These are phyloP conservation scores for Asclepias syriaca DNA, from an alignment of 257 asterid species.

Conservation along the genomic window DNA sequence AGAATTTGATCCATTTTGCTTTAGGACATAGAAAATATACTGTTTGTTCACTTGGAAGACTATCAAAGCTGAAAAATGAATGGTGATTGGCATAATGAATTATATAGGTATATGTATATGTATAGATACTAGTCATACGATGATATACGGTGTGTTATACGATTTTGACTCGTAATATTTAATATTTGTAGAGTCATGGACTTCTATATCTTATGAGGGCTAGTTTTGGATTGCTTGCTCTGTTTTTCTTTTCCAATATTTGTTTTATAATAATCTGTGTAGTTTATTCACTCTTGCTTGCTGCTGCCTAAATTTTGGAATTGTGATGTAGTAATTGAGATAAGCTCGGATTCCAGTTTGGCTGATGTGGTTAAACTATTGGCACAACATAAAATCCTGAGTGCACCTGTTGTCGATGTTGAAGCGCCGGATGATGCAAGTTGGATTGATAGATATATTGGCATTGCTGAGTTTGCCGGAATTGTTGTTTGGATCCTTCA, in stretches of 20 bases:
- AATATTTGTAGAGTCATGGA: neutral
- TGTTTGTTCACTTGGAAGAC: neutral
- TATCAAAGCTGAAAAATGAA: neutral
- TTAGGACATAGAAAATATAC: neutral
- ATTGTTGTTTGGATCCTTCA: slow-evolving; percentile 94
- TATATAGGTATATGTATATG: too few relatives aligned
- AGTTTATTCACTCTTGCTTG: neutral
- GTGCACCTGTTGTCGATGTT: slow-evolving; percentile 93
- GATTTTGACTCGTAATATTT: neutral
- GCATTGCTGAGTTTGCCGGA: slow-evolving; percentile 95
- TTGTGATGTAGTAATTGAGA: slow-evolving; percentile 57
- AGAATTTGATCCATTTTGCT: neutral
- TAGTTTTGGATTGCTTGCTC: neutral
- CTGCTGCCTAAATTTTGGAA: neutral
- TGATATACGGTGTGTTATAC: too few relatives aligned
- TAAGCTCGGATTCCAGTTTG: slow-evolving; percentile 73
- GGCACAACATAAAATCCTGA: slow-evolving; percentile 58
- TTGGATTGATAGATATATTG: slow-evolving; percentile 95
- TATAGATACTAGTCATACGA: too few relatives aligned
- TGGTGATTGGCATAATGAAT: neutral
- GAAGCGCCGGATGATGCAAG: slow-evolving; percentile 89
- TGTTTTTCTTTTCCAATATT: neutral
- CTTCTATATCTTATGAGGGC: neutral
- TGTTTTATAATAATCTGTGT: neutral
- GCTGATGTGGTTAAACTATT: slow-evolving; percentile 86